Evolutionary conservation across 169 alveolate species (phyloP), one percentile per base, ranked within the genome.

Genomic region (Besnoitia besnoiti): DNA sequence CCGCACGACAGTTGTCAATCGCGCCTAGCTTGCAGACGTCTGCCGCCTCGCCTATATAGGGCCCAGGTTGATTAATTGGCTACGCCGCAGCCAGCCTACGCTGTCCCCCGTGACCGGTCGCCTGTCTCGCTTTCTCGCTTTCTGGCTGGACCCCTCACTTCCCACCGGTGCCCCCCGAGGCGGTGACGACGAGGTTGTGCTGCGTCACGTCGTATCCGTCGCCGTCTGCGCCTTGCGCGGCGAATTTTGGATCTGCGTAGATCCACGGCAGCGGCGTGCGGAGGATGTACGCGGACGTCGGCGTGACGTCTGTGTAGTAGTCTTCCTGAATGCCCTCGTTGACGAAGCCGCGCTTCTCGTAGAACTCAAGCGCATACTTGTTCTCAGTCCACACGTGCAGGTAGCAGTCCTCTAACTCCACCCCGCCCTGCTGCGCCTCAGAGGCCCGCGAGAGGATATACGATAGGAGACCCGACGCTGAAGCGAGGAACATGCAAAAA

Each of bases 341-440:
- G 39, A n/a, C 46, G 50, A 87, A 87, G 35, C 91, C 91, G 27
- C 84, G 59, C n/a, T 62, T 62, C 47, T 87, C 91, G 67, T 87
- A 87, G 50, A 87, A 87, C 40, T 30, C 50, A 2, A 24, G 27
- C 2, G 91, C 91, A 8, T 40, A 44, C 46, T 21, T n/a, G 67
- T 87, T 62, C 27, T 40, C 61, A 0, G 76, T 46, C 91, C 84
- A 87, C 27, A 87, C 91, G 47, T 87, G 91, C 44, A 87, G 42
- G 47, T n/a, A 35, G 37, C 75, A 37, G 44, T 24, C 75, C 76
- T 37, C 49, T 33, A 77, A 24, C 87, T 37, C 87, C 40, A 42
- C 55, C 21, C 51, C 85, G 33, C 61, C 61, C 14, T 27, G 14
- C 55, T 40, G 87, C n/a, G 55, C 40, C 59, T 77, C 50, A 10